phyloP scores from a whole-genome alignment of 1,139 yeast genomes.

The Magnusiomyces fungicola region DNA sequence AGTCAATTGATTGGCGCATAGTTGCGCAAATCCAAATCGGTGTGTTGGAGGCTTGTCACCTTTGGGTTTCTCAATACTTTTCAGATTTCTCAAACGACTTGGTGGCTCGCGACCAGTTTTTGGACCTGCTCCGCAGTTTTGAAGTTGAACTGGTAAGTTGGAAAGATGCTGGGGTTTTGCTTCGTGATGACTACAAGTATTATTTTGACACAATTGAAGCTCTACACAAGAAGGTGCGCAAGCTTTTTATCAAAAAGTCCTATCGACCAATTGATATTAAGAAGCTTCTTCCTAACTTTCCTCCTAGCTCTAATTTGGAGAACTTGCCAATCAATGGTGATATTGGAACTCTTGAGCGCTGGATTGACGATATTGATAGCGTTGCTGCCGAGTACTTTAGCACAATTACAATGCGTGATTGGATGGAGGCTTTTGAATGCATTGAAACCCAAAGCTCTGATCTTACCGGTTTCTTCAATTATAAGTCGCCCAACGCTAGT shows the following conservation, averaged over 20 bases:
- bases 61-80: constrained; percentile 67
- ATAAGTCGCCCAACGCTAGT: constrained; percentile 40
- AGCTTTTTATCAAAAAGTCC: constrained; percentile 66
- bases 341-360: constrained; percentile 39
- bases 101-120: constrained; percentile 51
- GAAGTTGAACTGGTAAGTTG: constrained; percentile 69
- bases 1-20: constrained; percentile 45
- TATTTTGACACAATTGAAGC: constrained; percentile 39
- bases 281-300: constrained; percentile 23
- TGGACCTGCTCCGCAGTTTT: constrained; percentile 59
- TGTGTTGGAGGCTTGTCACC: constrained; percentile 66
- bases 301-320: constrained; percentile 22
- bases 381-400: constrained; percentile 54
- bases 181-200: constrained; percentile 29
- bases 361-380: constrained; percentile 58
- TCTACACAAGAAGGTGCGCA: constrained; percentile 62
- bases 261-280: constrained; percentile 57
- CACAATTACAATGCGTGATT: constrained; percentile 60
- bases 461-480: constrained; percentile 53
- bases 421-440: constrained; percentile 70
- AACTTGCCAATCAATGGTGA: constrained; percentile 23
- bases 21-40: constrained; percentile 73
- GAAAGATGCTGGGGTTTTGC: constrained; percentile 33
- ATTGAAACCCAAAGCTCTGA: constrained; percentile 59
- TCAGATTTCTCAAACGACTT: constrained; percentile 68